Percentiles rank a stretch among this genome's conserved stretches.
Evolutionary conservation across 805 yeast genomes (phyloP).

Genomic region (Saturnispora serradocipensis): DNA sequence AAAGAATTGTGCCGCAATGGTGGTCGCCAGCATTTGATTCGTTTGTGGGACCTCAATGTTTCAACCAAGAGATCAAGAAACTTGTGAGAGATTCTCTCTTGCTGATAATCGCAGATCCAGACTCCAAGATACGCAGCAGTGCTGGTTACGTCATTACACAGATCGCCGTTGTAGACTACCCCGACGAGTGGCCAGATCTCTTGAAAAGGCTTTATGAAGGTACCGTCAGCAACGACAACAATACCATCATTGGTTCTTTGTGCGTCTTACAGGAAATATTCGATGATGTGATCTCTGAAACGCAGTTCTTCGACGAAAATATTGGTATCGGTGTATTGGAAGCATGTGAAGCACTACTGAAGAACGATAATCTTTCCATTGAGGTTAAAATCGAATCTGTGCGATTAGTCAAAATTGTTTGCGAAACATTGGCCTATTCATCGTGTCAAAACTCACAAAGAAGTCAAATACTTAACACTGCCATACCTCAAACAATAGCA

Average conservation of each 20-base stretch:
- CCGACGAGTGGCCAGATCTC: conserved; percentile 90
- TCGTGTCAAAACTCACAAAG: conserved; percentile 34
- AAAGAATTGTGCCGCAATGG: conserved; percentile 55
- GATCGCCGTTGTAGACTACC: conserved; percentile 82
- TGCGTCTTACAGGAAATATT: conserved; percentile 64
- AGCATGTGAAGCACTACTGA: conserved; percentile 38
- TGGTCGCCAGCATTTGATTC: conserved; percentile 84
- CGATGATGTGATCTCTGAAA: conserved; percentile 79
- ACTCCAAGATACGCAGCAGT: conserved; percentile 54
- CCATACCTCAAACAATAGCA: conserved; percentile 21
- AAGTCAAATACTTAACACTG: conserved; percentile 26
- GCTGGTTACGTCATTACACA: conserved; percentile 72
- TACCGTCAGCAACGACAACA: conserved; percentile 27
- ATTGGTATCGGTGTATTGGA: conserved; percentile 48
- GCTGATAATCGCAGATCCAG: conserved; percentile 35
- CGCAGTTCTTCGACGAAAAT: conserved; percentile 73
- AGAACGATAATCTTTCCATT: conserved; percentile 15
- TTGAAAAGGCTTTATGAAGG: conserved; percentile 37
- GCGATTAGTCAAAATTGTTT: conserved; percentile 43
- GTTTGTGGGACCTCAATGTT: conserved; percentile 47
- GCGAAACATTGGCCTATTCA: conserved; percentile 43
- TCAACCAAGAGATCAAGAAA: conserved; percentile 43
- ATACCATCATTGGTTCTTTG: conserved; percentile 43
- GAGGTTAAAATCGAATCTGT: conserved; percentile 41
- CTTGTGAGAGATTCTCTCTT: conserved; percentile 44